Evolutionary conservation across 106 monocot species (phyloP), one percentile per base, ranked within the genome.

Genomic region (Phalaenopsis equestris): DNA sequence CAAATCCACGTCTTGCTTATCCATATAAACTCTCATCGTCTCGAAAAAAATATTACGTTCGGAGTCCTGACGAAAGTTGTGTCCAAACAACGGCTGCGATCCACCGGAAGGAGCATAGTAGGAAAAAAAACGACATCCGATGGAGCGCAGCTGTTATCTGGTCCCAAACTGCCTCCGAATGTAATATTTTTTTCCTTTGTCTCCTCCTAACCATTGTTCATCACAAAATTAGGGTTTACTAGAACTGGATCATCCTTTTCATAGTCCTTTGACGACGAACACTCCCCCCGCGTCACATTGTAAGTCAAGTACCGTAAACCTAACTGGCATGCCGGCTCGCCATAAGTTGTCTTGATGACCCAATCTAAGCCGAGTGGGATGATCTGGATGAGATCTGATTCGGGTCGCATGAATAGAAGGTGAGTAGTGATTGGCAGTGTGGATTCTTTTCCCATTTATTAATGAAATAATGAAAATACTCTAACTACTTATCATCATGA

Each of bases 351-450:
- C n/a, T 96, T 88, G 0, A 93, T 91, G 0, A 93, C 80, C 93
- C 93, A 91, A 73, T 93, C 88, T 16, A 91, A 82, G 0, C 95
- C 95, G 2, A 96, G 75, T 11, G 95, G 95, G 70, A 96, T 91
- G 65, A 96, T 81, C 73, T 96, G 95, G 47, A 96, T 75, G 23
- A 96, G 84, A 30, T 82, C 83, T 3, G 93, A 39, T n/a, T 77
- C 82, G 2, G 90, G 95, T 0, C 85, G 82, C 89, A 96, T 83
- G 88, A 96, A 91, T 14, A 96, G 77, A 70, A 96, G 84, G 83
- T 96, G 95, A 95, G 81, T 1, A 95, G 85, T 0, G 75, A 41
- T 36, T 86, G 88, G 86, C 92, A 95, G 77, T 87, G 24, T 57
- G 47, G 14, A 95, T 87, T n/a, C 87, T 75, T 73, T 90, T 88